Base-by-base conservation (phyloP, 257 asterid species). In the Solanum megistacrolobum region DNA sequence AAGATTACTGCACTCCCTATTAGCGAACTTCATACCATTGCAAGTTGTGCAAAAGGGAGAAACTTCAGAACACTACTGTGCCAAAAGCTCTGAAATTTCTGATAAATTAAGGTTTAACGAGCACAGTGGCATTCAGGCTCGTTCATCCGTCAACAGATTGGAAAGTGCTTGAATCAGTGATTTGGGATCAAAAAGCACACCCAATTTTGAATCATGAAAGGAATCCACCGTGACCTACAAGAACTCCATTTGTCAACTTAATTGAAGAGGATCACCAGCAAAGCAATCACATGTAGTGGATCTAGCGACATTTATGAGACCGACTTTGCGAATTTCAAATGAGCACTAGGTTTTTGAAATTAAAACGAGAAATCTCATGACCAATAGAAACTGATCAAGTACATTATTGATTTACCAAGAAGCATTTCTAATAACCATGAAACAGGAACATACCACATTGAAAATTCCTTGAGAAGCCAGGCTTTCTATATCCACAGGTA, bases 161-260 rank as follows among this genome's bases (percentile, higher is more conserved):
- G 96, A 90, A 75, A 97, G 93, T 39, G 96, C 93, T 85, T 90
- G 94, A 83, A 93, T 95, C 87, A 97, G 88, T 31, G 98, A 93
- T 88, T 90, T 91, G 13, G 99, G 98, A 87, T 95, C 96, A 82
- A 94, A 97, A 12, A 95, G 89, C 71, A 92, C 85, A 41, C 98
- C 98, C 12, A 89, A 94, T 41, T 92, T 89, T 62, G 94, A 89
- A 84, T 97, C 98, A 25, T 62, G 93, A 13, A 92, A 83, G 3
- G 98, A 94, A 88, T 97, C 95, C 35, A 97, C 97, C n/a, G 94
- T 88, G 35, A 96, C 95, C 98, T 96, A 89, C 93, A 91, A 89
- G 88, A 81, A 88, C 65, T 35, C 73, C 34, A 73, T 35, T 69
- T 12, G 48, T 20, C 35, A 75, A 16, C 39, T 41, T 69, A 75